Evolutionary conservation across 495 filamentous ascomycete genomes (phyloP).

Genomic region (Bryoglossum gracile): DNA sequence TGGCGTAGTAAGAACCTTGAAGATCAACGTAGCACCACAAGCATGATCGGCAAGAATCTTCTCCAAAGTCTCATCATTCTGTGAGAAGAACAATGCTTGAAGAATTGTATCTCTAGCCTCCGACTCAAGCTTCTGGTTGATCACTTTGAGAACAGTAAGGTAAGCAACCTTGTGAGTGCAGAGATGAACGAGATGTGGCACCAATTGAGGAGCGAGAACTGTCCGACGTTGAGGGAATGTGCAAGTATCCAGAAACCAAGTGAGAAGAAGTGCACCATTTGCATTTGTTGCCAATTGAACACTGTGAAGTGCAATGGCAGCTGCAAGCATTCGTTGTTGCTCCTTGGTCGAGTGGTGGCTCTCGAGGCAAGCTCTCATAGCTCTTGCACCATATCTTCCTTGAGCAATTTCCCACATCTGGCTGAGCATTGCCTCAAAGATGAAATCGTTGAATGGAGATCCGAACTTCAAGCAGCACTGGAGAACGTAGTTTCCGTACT

Average conservation of each 20-base stretch:
- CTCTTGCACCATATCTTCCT: conserved; percentile 87
- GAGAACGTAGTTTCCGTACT: conserved; percentile 97
- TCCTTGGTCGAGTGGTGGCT: conserved; percentile 93
- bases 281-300: conserved; percentile 95
- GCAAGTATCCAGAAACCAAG: conserved; percentile 98
- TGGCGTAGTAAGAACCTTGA: conserved; percentile 95
- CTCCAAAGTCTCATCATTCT: conserved; percentile 78
- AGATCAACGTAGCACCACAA: conserved; percentile 92
- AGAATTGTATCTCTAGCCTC: conserved; percentile 91
- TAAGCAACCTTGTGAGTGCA: conserved; percentile 99
- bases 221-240: conserved; percentile 88
- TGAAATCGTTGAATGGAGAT: conserved; percentile 83
- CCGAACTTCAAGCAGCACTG: conserved; percentile 93
- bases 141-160: conserved; percentile 93
- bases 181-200: conserved; percentile 92
- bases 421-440: conserved; percentile 95
- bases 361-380: conserved; percentile 95
- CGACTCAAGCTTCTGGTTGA: conserved; percentile 92
- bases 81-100: conserved; percentile 90
- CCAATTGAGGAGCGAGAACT: conserved; percentile 84
- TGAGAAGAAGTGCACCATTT: conserved; percentile 88
- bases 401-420: conserved; percentile 92
- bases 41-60: conserved; percentile 86
- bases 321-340: conserved; percentile 90
- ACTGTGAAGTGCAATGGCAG: conserved; percentile 90